Percentiles rank a stretch among this genome's conserved stretches.
phyloP scores from a whole-genome alignment of 2,329 filamentous ascomycete species.

The Epichloe bromicola region DNA sequence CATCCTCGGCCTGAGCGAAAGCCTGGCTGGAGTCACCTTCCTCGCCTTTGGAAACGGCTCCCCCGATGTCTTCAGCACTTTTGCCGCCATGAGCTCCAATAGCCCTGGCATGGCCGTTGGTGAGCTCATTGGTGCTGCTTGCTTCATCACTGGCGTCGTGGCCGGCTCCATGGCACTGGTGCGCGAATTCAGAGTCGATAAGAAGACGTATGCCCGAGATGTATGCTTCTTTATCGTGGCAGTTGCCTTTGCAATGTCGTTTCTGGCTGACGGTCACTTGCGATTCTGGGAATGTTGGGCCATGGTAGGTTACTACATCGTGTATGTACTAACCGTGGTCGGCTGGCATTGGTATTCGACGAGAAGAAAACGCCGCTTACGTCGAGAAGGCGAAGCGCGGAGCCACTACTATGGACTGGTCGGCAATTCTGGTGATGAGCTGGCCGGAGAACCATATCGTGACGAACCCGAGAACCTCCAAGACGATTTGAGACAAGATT shows the following conservation, averaged over 20 bases:
- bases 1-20: conserved; percentile 87
- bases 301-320: conserved; percentile 85
- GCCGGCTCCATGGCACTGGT: conserved; percentile 95
- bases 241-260: conserved; percentile 73
- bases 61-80: conserved; percentile 95
- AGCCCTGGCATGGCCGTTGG: conserved; percentile 95
- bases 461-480: conserved; percentile 35
- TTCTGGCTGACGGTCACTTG: conserved; percentile 73
- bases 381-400: conserved; percentile 58
- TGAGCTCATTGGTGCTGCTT: conserved; percentile 85
- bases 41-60: conserved; percentile 95
- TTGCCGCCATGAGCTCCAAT: conserved; percentile 93
- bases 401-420: conserved; percentile 54
- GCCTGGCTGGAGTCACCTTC: conserved; percentile 90
- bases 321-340: conserved; percentile 83
- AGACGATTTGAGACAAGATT: conserved; percentile 9
- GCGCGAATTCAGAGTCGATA: conserved; percentile 84
- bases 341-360: conserved; percentile 81
- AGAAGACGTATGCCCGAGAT: conserved; percentile 81
- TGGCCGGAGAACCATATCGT: conserved; percentile 47
- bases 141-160: conserved; percentile 93
- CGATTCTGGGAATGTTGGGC: conserved; percentile 76
- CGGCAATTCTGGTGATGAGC: conserved; percentile 37
- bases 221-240: conserved; percentile 85
- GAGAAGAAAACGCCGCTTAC: conserved; percentile 43